phyloP scores from a whole-genome alignment of 306 rosid genomes.

The Urtica urens region DNA sequence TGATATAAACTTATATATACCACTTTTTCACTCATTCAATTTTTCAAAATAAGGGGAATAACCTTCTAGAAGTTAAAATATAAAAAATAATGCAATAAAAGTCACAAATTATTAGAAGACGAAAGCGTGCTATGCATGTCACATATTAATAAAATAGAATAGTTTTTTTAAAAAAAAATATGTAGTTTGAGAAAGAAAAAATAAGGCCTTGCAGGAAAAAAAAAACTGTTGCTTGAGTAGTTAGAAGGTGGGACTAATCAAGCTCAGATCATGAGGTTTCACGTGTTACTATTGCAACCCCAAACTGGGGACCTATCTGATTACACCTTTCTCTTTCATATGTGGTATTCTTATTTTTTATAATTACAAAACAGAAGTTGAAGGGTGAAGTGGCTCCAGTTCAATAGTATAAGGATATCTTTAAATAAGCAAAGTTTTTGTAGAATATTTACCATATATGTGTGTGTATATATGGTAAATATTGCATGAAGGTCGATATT shows the following conservation, averaged over 20 bases:
- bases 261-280: neutral
- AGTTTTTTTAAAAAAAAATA: too few species aligned
- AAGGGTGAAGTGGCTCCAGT: too few species aligned
- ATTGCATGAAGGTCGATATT: slow-evolving; percentile 3
- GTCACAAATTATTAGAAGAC: slow-evolving; percentile 1
- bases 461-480: neutral
- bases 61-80: neutral
- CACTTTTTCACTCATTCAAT: too few species aligned
- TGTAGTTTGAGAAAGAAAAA: too few species aligned
- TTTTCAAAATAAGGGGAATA: too few species aligned
- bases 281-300: slow-evolving; percentile 9
- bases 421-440: too few species aligned
- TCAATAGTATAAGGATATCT: too few species aligned
- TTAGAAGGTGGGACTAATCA: neutral
- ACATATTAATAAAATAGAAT: too few species aligned
- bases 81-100: neutral
- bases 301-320: neutral
- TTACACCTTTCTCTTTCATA: neutral
- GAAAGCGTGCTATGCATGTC: neutral
- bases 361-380: neutral
- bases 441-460: too few species aligned
- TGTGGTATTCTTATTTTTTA: neutral
- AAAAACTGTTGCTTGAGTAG: neutral
- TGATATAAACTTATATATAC: too few species aligned
- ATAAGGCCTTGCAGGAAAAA: too few species aligned